A percentile compares a stretch with the other conserved stretches of the same genome.
Evolutionary conservation across 176 grass and related monocot genomes (phyloP).

Genomic region (Eragrostis nindensis): DNA sequence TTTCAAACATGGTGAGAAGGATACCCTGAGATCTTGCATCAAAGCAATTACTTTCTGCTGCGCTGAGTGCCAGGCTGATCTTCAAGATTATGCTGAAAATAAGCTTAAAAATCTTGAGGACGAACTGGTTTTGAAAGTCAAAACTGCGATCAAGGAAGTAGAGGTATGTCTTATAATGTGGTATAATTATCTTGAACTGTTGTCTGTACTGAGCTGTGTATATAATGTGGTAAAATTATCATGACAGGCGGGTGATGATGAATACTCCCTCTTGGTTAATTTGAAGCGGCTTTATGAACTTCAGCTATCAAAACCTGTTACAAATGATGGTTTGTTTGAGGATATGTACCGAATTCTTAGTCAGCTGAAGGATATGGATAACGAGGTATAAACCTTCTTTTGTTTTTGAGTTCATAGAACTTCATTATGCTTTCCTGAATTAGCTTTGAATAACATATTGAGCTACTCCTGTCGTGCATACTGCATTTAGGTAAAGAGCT

Average conservation of each 20-base stretch:
- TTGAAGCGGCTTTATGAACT: conserved; percentile 94
- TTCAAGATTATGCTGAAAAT: conserved; percentile 82
- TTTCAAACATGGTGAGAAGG: conserved; percentile 98
- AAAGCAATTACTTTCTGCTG: conserved; percentile 88
- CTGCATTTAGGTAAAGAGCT: conserved; percentile 81
- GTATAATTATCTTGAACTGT: background rate
- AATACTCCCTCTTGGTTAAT: conserved; percentile 99
- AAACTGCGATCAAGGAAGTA: conserved; percentile 91
- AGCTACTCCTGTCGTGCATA: conserved; percentile 24
- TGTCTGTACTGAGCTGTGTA: conserved; percentile 20
- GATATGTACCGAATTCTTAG: conserved; percentile 83
- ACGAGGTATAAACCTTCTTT: conserved; percentile 64
- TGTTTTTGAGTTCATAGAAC: conserved; percentile 41
- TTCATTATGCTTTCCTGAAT: conserved; percentile 8
- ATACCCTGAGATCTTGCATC: conserved; percentile 88
- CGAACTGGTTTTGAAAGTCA: conserved; percentile 84
- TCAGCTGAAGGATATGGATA: conserved; percentile 85
- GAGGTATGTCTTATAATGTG: conserved; percentile 52
- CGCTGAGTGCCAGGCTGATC: conserved; percentile 77
- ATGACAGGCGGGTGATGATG: conserved; percentile 94
- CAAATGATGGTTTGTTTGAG: conserved; percentile 74
- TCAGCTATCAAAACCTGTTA: conserved; percentile 79
- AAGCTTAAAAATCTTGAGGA: conserved; percentile 91
- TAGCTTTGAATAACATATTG: conserved; percentile 14
- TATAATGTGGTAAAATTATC: conserved; percentile 24